Evolutionary conservation across 345 rosid species (phyloP).

Genomic region (Rhodamnia rubescens): DNA sequence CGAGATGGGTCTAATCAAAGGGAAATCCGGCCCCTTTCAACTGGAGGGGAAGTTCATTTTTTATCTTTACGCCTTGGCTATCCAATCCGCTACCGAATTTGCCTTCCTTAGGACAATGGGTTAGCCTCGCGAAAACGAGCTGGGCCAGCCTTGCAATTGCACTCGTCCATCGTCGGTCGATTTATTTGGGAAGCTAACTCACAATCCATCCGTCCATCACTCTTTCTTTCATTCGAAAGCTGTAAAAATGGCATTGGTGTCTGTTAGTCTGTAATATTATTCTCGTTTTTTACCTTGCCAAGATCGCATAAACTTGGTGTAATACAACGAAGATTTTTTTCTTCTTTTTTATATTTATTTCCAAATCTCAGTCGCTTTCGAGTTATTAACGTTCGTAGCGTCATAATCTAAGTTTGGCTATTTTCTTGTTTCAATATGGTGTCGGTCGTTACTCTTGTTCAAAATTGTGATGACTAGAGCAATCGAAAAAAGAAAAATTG

Average conservation of each 20-base stretch:
- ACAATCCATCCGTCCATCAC: background rate
- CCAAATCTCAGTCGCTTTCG: background rate
- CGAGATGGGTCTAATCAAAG: background rate
- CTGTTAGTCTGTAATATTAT: no score
- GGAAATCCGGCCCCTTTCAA: background rate
- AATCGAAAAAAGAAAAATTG: background rate
- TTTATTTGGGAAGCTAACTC: background rate
- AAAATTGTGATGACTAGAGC: background rate
- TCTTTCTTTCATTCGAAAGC: background rate
- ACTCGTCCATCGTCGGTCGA: background rate
- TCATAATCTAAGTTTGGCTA: background rate
- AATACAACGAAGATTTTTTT: background rate
- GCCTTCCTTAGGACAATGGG: no score
- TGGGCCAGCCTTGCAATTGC: no score
- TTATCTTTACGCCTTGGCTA: no score
- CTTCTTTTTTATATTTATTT: background rate
- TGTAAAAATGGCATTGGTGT: no score
- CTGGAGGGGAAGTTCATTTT: no score
- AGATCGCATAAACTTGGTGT: no score
- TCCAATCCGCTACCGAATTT: no score
- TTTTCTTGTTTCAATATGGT: background rate
- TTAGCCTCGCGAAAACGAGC: no score
- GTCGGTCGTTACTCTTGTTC: background rate
- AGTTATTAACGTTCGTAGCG: background rate
- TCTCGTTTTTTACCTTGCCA: no score